These are phyloP conservation scores for Phytopythium oedochilum DNA, from an alignment of 352 stramenopile genomes.

Conservation along the genomic window DNA sequence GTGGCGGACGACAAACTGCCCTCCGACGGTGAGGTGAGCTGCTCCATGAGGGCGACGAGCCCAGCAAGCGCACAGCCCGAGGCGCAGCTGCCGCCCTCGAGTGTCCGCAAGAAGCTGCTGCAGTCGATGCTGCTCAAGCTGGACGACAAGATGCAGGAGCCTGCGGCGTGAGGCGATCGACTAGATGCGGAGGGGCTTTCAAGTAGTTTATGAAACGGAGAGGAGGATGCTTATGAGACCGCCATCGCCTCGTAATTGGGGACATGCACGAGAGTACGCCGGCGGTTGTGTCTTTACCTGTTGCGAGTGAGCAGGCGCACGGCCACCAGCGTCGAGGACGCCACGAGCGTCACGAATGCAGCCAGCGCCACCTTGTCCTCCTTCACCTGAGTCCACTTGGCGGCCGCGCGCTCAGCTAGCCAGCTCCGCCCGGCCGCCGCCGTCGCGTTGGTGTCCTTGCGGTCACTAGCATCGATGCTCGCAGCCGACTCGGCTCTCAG, in stretches of 20 bases:
- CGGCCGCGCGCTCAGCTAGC: constrained; percentile 1
- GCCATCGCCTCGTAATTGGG: no score
- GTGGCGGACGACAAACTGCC: constrained; percentile 51
- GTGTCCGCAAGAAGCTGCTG: constrained; percentile 54
- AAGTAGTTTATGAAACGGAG: no score
- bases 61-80: constrained; percentile 31
- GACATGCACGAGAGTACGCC: no score
- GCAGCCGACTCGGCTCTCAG: neutral
- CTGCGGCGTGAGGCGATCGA: neutral
- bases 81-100: constrained; percentile 37
- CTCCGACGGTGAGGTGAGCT: constrained; percentile 32
- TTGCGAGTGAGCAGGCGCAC: constrained; percentile 39
- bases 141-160: constrained; percentile 41
- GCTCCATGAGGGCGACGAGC: constrained; percentile 34
- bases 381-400: constrained; percentile 26
- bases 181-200: neutral
- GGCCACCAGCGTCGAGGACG: constrained; percentile 43
- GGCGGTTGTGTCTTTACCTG: constrained; percentile 18
- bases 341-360: constrained; percentile 42
- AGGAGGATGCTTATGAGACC: no score
- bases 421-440: constrained; percentile 1
- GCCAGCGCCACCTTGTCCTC: constrained; percentile 52
- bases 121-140: constrained; percentile 56
- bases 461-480: neutral
- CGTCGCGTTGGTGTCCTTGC: neutral